A percentile compares a stretch with the other conserved stretches of the same genome.
Conservation (phyloP, 1,284 basidiomycete species). For the Melampsora larici-populina region DNA sequence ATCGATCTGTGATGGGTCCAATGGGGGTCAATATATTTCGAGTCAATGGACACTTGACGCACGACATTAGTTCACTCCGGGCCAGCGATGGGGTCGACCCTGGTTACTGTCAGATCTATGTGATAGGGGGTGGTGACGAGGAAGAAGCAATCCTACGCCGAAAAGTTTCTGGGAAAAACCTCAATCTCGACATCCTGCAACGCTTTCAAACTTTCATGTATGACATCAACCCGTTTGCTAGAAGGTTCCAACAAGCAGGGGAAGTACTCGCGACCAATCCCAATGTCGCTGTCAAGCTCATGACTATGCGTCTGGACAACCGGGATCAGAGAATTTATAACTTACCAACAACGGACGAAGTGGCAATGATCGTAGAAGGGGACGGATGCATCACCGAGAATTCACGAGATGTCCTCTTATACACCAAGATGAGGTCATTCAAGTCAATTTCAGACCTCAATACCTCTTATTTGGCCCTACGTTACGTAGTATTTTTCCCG, state of each 20-base stretch:
- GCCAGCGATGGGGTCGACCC: too few relatives aligned
- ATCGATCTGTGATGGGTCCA: too few relatives aligned
- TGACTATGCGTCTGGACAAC: background rate
- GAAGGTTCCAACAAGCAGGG: background rate
- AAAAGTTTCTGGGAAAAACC: too few relatives aligned
- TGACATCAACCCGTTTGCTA: background rate
- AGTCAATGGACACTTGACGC: too few relatives aligned
- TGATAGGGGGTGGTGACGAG: background rate
- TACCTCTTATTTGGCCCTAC: background rate
- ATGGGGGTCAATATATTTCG: too few relatives aligned
- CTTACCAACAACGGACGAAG: background rate
- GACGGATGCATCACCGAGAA: background rate
- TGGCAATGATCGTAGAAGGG: background rate
- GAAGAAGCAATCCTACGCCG: background rate
- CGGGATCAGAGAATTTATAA: background rate
- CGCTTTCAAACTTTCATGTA: background rate
- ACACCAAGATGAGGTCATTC: background rate
- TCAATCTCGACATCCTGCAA: background rate
- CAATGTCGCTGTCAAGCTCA: too few relatives aligned
- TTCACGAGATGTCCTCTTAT: background rate
- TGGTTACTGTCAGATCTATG: too few relatives aligned
- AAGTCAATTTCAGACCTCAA: background rate
- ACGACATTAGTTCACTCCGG: too few relatives aligned
- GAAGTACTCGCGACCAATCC: background rate
- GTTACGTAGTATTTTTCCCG: slow-evolving; percentile 16